Evolutionary conservation across 805 yeast species (phyloP).

Genomic region (Danielozyma ontarioensis): DNA sequence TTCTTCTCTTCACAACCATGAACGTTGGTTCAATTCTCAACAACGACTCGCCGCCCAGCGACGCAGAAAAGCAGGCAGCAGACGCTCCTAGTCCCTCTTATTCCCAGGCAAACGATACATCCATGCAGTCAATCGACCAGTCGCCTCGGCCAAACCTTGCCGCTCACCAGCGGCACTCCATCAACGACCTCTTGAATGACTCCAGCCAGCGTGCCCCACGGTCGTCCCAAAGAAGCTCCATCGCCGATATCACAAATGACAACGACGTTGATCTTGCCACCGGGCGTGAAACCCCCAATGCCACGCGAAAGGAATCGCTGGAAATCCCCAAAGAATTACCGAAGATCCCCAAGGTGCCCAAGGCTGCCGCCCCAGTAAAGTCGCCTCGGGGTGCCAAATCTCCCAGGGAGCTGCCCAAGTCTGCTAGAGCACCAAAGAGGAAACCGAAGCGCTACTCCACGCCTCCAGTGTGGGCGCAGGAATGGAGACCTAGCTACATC

Average conservation of each 20-base stretch:
- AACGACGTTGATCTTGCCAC: slow-evolving; percentile 37
- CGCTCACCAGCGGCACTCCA: slow-evolving; percentile 21
- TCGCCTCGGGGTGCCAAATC: slow-evolving; percentile 13
- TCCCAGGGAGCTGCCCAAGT: slow-evolving; percentile 9
- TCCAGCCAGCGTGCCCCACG: neutral
- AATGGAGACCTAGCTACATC: slow-evolving; percentile 37
- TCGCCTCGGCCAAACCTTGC: slow-evolving; percentile 1
- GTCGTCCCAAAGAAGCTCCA: slow-evolving; percentile 13
- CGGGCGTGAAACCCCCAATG: slow-evolving; percentile 34
- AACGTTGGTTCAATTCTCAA: slow-evolving; percentile 36
- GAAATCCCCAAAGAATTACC: neutral
- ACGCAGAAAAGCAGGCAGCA: slow-evolving; percentile 6
- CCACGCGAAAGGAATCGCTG: slow-evolving; percentile 17
- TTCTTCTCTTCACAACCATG: no score
- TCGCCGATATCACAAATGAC: slow-evolving; percentile 37
- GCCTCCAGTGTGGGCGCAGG: slow-evolving; percentile 83
- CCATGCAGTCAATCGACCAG: neutral
- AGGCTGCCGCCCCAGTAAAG: slow-evolving; percentile 20
- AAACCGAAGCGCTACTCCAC: slow-evolving; percentile 59
- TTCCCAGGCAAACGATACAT: neutral
- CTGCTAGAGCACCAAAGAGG: slow-evolving; percentile 7
- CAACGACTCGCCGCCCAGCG: slow-evolving; percentile 27
- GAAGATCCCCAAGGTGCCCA: slow-evolving; percentile 13
- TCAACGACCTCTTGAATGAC: slow-evolving; percentile 25
- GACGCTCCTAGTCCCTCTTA: slow-evolving; percentile 1